Evolutionary conservation across 768 basidiomycete genomes (phyloP), one percentile per base, ranked within the genome.

Genomic region (Obba rivulosa): DNA sequence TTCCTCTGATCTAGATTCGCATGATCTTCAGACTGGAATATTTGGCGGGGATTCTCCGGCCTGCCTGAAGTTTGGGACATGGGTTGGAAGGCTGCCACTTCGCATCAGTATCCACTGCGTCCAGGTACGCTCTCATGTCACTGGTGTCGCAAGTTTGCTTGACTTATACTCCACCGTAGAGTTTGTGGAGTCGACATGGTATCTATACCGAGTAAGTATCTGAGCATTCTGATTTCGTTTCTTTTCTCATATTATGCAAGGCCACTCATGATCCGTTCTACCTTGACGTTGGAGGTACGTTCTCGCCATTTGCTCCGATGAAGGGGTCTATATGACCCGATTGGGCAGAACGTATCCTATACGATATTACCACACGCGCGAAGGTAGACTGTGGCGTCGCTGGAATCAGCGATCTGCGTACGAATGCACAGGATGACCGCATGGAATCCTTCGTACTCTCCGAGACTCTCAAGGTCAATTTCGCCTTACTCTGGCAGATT

Each of bases 361-460:
- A 71, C 46, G 95, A 98, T 62, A 64, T 98, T 23, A 76, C 69
- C 18, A 69, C 74, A 9, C 78, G 92, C 41, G 74, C 90, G 16
- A 88, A 83, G 65, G 91, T 93, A 3, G 75, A 79, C 10, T 98
- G 95, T 62, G 95, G 95, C 1, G 72, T 98, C 39, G 77, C 87
- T 4, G 84, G 89, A 8, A 82, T 98, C 48, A 72, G 76, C 55
- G 87, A 96, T 65, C 75, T 97, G 2, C 74, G 84, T 36, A 81
- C 74, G 24, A 87, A 90, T 56, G 73, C 81, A 57, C 80, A 79
- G 16, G 92, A 94, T 54, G 92, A 98, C 59, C 79, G 95, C 51
- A 98, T 98, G 96, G 96, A 98, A 65, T 92, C 88, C 4, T 99
- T 98, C 64, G 81, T 81, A n/a, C 73, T 97, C 25, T 92, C 90